Evolutionary conservation across 2,329 filamentous ascomycete genomes (phyloP).

Genomic region (Scedosporium aurantiacum): DNA sequence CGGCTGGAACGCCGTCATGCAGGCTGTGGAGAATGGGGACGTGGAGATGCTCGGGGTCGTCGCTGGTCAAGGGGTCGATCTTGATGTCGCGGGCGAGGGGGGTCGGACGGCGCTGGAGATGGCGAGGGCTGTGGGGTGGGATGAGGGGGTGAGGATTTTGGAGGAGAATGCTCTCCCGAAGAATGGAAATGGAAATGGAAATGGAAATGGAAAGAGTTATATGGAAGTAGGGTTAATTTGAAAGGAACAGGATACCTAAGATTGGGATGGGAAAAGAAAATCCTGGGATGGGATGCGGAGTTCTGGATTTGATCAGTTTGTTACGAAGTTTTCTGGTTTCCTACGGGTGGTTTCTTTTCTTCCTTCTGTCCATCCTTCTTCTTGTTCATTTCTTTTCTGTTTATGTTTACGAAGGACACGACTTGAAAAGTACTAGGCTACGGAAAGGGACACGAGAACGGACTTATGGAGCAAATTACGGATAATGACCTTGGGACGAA

Average conservation of each 20-base stretch:
- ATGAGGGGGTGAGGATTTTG: constrained; percentile 41
- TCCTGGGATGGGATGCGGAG: too few relatives aligned
- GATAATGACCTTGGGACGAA: neutral
- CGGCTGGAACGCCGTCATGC: constrained; percentile 55
- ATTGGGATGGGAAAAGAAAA: too few relatives aligned
- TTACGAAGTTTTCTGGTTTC: too few relatives aligned
- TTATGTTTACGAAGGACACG: neutral
- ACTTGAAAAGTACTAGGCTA: neutral
- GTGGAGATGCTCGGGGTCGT: constrained; percentile 40
- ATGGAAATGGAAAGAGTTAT: too few relatives aligned
- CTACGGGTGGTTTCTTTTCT: neutral
- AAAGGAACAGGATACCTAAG: too few relatives aligned
- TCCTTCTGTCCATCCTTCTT: neutral
- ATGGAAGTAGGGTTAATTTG: too few relatives aligned
- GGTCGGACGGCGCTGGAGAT: constrained; percentile 46
- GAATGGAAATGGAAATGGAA: neutral
- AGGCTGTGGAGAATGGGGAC: constrained; percentile 55
- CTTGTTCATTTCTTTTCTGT: neutral
- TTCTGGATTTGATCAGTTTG: too few relatives aligned
- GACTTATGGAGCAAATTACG: neutral
- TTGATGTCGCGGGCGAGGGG: constrained; percentile 41
- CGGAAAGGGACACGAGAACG: neutral
- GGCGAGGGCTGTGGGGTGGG: constrained; percentile 45
- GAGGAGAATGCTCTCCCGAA: neutral
- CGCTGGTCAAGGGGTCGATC: constrained; percentile 37